Conservation (phyloP, 2,329 filamentous ascomycete species). For the Cordyceps pruinosa region DNA sequence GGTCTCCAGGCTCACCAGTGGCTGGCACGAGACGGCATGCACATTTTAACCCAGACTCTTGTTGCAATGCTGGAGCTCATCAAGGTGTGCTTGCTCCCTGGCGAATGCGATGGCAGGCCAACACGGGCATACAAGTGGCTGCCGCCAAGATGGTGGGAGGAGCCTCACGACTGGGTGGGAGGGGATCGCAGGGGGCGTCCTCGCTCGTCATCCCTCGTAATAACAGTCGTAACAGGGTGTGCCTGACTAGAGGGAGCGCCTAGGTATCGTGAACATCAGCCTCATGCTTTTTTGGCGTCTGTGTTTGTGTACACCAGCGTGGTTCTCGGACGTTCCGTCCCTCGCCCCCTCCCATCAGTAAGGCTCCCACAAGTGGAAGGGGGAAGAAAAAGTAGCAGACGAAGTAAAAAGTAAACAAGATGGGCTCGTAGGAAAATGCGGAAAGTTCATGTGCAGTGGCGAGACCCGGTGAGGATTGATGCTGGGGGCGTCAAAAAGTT, state of each 20-base stretch:
- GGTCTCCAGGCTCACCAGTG: background rate
- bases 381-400: background rate
- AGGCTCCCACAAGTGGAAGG: background rate
- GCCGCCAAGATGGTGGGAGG: slow-evolving; percentile 5
- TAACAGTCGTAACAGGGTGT: background rate
- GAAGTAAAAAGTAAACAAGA: background rate
- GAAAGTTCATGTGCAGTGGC: slow-evolving; percentile 10
- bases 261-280: slow-evolving; percentile 11
- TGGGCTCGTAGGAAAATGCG: slow-evolving; percentile 6
- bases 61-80: background rate
- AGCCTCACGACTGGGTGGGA: background rate
- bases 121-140: background rate
- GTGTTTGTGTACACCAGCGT: background rate
- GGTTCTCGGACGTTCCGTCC: slow-evolving; percentile 9
- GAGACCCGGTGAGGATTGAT: background rate
- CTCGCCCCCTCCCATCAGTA: background rate
- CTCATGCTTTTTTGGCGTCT: slow-evolving; percentile 1
- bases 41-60: background rate
- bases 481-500: background rate
- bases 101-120: background rate
- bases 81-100: background rate
- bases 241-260: slow-evolving; percentile 3
- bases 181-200: background rate
- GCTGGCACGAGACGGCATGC: background rate
- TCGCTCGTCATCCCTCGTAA: background rate